phyloP scores from a whole-genome alignment of 2,329 filamentous ascomycete genomes.

The Metarhizium humberi region DNA sequence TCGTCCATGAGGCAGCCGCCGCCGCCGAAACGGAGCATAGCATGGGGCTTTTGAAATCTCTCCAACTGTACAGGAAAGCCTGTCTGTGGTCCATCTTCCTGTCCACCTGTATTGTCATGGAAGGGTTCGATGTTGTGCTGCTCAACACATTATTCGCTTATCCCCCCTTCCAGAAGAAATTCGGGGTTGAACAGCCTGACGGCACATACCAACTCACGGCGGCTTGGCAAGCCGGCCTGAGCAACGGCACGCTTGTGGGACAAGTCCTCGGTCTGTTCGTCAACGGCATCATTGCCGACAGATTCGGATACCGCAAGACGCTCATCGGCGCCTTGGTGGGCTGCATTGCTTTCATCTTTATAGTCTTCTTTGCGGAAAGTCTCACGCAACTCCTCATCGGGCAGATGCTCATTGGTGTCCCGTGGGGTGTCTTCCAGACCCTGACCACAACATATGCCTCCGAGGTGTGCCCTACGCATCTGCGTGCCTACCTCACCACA shows the following conservation, averaged over 20 bases:
- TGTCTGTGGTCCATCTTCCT: conserved; percentile 28
- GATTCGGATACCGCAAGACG: conserved; percentile 36
- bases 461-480: conserved; percentile 33
- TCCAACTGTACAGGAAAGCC: conserved; percentile 30
- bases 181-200: conserved; percentile 24
- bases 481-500: conserved; percentile 39
- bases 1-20: conserved; percentile 12
- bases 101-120: conserved; percentile 29
- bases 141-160: conserved; percentile 32
- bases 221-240: conserved; percentile 42
- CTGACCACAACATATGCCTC: conserved; percentile 38
- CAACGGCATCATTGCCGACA: conserved; percentile 38
- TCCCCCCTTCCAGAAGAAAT: conserved; percentile 28
- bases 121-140: conserved; percentile 30
- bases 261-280: conserved; percentile 40
- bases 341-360: conserved; percentile 35
- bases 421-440: conserved; percentile 38
- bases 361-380: conserved; percentile 35
- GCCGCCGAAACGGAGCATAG: conserved; percentile 25
- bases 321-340: conserved; percentile 31
- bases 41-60: conserved; percentile 21
- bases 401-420: conserved; percentile 36
- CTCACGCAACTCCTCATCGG: conserved; percentile 32
- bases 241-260: conserved; percentile 37
- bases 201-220: conserved; percentile 36